Percentiles rank a stretch among this genome's conserved stretches.
These are phyloP conservation scores for Wickerhamiella brachini DNA, from an alignment of 805 yeast genomes.

Conservation along the genomic window DNA sequence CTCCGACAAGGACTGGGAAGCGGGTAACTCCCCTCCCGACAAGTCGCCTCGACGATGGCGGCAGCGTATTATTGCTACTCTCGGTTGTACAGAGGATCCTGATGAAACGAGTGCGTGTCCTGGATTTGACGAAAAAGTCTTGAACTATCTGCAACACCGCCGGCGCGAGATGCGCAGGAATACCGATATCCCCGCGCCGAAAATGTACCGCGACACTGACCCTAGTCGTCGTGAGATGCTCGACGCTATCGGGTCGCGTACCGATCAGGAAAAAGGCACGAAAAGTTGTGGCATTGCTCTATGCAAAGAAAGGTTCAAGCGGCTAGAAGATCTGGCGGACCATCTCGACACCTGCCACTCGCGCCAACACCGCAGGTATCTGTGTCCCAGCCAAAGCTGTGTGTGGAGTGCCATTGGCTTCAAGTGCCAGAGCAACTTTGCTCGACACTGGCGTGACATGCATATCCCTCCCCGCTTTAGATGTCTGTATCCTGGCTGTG, in stretches of 20 bases:
- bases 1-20: not conserved
- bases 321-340: not conserved
- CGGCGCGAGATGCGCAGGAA: too few relatives aligned
- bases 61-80: too few relatives aligned
- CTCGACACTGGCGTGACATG: constrained; percentile 4
- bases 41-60: not conserved
- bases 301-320: not conserved
- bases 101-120: too few relatives aligned
- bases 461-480: constrained; percentile 2
- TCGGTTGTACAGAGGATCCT: too few relatives aligned
- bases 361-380: constrained; percentile 1
- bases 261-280: not conserved
- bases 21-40: not conserved
- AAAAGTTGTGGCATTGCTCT: not conserved
- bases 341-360: constrained; percentile 10
- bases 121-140: too few relatives aligned
- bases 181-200: too few relatives aligned
- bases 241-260: not conserved
- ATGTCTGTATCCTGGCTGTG: constrained; percentile 3
- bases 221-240: not conserved
- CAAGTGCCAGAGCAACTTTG: constrained; percentile 1
- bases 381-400: constrained; percentile 9
- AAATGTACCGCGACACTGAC: too few relatives aligned
- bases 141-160: too few relatives aligned
- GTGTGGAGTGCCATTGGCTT: constrained; percentile 12